Evolutionary conservation across 306 rosid genomes (phyloP).

Genomic region (Begonia loranthoides): DNA sequence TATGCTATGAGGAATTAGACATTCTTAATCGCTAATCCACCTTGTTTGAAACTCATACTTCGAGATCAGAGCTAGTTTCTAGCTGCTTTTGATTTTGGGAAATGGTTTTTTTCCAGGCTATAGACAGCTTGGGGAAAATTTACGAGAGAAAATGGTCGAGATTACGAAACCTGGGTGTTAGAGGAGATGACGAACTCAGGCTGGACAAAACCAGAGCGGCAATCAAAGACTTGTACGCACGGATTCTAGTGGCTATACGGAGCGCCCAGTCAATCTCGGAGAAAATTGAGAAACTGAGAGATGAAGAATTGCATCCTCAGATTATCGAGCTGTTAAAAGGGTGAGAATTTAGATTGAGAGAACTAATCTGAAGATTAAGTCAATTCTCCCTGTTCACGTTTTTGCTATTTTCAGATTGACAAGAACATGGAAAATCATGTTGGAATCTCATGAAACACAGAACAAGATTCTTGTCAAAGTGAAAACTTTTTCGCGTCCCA

Average conservation of each 20-base stretch:
- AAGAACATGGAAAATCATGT: conserved; percentile 67
- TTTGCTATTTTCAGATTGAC: conserved; percentile 59
- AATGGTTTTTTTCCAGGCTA: conserved; percentile 37
- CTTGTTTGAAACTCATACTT: no score
- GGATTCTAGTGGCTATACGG: conserved; percentile 76
- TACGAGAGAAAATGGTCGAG: conserved; percentile 70
- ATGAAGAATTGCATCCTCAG: conserved; percentile 85
- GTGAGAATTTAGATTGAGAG: conserved; percentile 25
- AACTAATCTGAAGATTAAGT: conserved; percentile 10
- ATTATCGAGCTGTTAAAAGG: conserved; percentile 77
- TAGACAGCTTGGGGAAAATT: conserved; percentile 58
- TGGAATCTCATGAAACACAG: conserved; percentile 88
- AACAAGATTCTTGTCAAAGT: conserved; percentile 69
- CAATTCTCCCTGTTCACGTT: conserved; percentile 5
- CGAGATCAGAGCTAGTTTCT: no score
- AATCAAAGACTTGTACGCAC: conserved; percentile 74
- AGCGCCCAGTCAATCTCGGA: conserved; percentile 84
- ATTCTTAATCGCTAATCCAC: neutral
- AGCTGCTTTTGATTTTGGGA: no score
- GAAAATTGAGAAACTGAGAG: conserved; percentile 73
- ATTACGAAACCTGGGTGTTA: conserved; percentile 49
- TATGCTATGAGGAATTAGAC: no score
- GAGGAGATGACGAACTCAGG: conserved; percentile 49
- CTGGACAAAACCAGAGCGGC: conserved; percentile 65
- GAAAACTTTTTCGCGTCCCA: conserved; percentile 44